A percentile compares a stretch with the other conserved stretches of the same genome.
These are phyloP conservation scores for Punctularia strigosozonata DNA, from an alignment of 768 basidiomycete species.

Conservation along the genomic window DNA sequence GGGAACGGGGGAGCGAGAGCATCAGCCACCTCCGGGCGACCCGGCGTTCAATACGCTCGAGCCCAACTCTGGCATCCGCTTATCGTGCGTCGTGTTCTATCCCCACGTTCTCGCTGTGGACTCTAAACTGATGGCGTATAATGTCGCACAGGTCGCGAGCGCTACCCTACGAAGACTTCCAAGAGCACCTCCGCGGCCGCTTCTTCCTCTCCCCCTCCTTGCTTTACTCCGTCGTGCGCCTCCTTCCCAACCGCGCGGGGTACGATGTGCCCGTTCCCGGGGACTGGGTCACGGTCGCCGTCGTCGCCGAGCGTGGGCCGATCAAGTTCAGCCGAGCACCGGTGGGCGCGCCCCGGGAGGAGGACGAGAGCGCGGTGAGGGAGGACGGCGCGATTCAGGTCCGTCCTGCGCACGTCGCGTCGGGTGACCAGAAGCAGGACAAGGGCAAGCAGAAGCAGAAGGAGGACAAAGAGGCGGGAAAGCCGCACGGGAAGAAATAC, in stretches of 20 bases:
- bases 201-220: slow-evolving; percentile 84
- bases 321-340: slow-evolving; percentile 64
- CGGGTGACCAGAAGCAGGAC: slow-evolving; percentile 5
- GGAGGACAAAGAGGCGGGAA: slow-evolving; percentile 19
- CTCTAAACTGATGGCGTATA: not conserved
- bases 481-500: slow-evolving; percentile 62
- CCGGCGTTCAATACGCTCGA: slow-evolving; percentile 70
- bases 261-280: slow-evolving; percentile 88
- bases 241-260: slow-evolving; percentile 65
- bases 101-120: slow-evolving; percentile 1
- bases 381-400: slow-evolving; percentile 12
- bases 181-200: slow-evolving; percentile 70
- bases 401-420: not conserved
- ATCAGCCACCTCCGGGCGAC: slow-evolving; percentile 60
- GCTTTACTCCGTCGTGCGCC: slow-evolving; percentile 77
- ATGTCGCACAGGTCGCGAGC: slow-evolving; percentile 45
- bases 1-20: slow-evolving; percentile 74
- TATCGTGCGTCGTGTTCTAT: slow-evolving; percentile 44
- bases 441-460: slow-evolving; percentile 23
- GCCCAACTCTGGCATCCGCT: slow-evolving; percentile 81
- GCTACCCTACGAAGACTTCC: slow-evolving; percentile 65
- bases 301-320: slow-evolving; percentile 83
- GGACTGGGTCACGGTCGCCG: slow-evolving; percentile 94
- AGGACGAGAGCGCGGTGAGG: slow-evolving; percentile 31
- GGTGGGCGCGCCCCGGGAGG: slow-evolving; percentile 32